Evolutionary conservation across 2,329 filamentous ascomycete genomes (phyloP), one percentile per base, ranked within the genome.

Genomic region (Penicillium italicum): DNA sequence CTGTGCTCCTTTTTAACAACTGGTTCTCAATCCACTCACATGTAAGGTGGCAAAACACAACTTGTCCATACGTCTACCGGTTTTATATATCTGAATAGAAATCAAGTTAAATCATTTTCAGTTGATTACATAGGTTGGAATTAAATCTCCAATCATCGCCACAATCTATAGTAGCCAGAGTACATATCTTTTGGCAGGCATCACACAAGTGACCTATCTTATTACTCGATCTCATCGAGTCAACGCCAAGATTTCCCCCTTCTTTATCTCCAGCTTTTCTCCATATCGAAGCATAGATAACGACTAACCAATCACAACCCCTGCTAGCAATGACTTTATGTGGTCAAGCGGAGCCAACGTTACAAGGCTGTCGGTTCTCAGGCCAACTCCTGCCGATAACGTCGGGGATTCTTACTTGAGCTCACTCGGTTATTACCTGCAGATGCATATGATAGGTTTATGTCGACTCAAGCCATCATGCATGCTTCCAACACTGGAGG

Each of bases 161-260:
- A 9, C 16, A 9, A 37, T 24, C 37, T 40, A 40, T 40, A n/a
- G n/a, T n/a, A n/a, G n/a, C n/a, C n/a, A n/a, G n/a, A n/a, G n/a
- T n/a, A n/a, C n/a, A n/a, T n/a, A n/a, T n/a, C n/a, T n/a, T n/a
- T n/a, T 26, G 24, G 24, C 24, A 44, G 42, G 26, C 42, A 14
- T 2, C 0, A 16, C 14, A 22, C 46, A 49, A 36, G 46, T 50
- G 47, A 50, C 5, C 11, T 46, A 52, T 38, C 8, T 34, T 26
- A 66, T 71, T 71, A 72, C 69, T 71, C 66, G 69, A 72, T 71
- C 57, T 28, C 55, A 72, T 72, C 69, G 69, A 71, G 69, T 72
- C 69, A 71, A 54, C 60, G 42, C 28, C 26, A 45, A 52, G 42
- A 33, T 40, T 18, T 9, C 5, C 24, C 24, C 2, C 22, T 51